Evolutionary conservation across 768 basidiomycete species (phyloP), one percentile per base, ranked within the genome.

Genomic region (Lactarius indigo): DNA sequence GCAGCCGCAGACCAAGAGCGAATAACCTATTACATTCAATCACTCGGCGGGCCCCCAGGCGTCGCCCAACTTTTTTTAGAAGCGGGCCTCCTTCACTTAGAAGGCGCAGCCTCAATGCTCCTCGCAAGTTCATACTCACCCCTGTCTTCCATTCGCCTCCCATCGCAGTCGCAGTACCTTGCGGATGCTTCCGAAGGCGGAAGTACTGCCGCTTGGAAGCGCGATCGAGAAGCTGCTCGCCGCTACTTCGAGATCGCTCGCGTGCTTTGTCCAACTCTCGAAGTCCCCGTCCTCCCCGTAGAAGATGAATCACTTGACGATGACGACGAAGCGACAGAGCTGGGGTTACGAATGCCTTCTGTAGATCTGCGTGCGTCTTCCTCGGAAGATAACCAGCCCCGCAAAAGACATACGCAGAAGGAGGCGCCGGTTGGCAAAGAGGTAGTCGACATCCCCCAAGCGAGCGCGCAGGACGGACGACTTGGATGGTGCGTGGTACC

Each of bases 51-150:
- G 37, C 71, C 80, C n/a, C 73, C 74, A 20, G 88, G 88, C 0
- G 79, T 92, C 2, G 91, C 89, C 1, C 87, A 86, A 64, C 84
- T 93, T 10, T 92, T 91, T 75, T 78, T 90, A 7, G 89, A 91
- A 75, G 88, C 89, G 5, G 91, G 91, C 3, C 80, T 92, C 31
- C 83, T 93, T 35, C 85, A 92, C 73, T 81, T 92, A n/a, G 91
- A 93, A 74, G 91, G 91, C 8, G 84, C 89, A 17, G 90, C 91
- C 20, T 82, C 87, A 0, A 79, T 81, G n/a, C 80, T 92, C 35
- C 83, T 92, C 35, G 82, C 88, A 5, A 85, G 89, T 3, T 90
- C 91, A 1, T 88, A 88, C 72, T 87, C 89, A 20, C 90, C 88
- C 50, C 81, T 92, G 26, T 89, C 91, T 2, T 92, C 91, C 17